phyloP scores from a whole-genome alignment of 345 rosid species.

The Ceriops tagal region DNA sequence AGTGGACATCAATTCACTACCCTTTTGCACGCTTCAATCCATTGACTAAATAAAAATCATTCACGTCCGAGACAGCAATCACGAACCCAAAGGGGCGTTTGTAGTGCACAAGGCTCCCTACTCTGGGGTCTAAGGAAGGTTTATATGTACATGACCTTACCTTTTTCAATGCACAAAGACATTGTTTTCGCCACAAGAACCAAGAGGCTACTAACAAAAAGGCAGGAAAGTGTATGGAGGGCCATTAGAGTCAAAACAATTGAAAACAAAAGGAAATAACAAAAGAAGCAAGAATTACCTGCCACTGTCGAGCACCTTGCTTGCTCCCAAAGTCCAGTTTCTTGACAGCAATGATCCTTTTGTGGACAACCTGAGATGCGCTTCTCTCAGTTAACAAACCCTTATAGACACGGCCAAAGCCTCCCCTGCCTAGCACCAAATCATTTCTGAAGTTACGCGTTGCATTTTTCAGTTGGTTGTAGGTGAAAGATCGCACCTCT shows the following conservation, averaged over 20 bases:
- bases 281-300: not conserved
- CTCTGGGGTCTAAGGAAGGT: too few species aligned
- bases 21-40: not conserved
- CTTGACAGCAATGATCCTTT: not conserved
- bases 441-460: not conserved
- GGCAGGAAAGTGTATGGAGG: not conserved
- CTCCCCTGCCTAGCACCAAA: not conserved
- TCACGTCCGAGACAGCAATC: too few species aligned
- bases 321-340: not conserved
- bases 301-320: not conserved
- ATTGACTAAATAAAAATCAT: too few species aligned
- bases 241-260: not conserved
- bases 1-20: too few species aligned
- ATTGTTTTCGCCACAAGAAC: too few species aligned
- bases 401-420: conserved; percentile 1
- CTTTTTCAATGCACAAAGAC: too few species aligned
- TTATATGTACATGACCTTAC: too few species aligned
- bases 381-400: not conserved
- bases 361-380: not conserved
- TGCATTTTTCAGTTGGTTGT: not conserved
- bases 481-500: not conserved
- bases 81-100: too few species aligned
- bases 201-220: too few species aligned
- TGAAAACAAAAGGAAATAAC: not conserved
- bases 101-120: too few species aligned